A percentile compares a stretch with the other conserved stretches of the same genome.
These are phyloP conservation scores for Solanum habrochaites DNA, from an alignment of 257 asterid genomes.

Conservation along the genomic window DNA sequence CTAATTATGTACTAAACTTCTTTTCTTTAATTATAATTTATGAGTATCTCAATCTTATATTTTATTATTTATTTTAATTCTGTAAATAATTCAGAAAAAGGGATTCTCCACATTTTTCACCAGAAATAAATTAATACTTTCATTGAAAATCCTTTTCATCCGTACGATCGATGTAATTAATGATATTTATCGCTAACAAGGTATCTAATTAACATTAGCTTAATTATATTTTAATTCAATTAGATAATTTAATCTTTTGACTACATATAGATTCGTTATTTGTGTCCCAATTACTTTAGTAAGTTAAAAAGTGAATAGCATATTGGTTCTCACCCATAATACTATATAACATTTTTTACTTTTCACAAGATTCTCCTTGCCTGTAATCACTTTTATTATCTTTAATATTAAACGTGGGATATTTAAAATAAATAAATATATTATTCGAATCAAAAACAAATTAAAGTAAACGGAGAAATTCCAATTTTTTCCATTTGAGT, in stretches of 20 bases:
- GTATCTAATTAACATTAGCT: background rate
- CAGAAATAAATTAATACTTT: background rate
- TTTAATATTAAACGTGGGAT: too few species aligned
- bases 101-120: background rate
- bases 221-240: background rate
- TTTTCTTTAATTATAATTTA: background rate
- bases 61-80: background rate
- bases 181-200: background rate
- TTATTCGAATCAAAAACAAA: background rate
- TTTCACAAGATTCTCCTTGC: background rate
- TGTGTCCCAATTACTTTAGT: background rate
- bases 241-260: background rate
- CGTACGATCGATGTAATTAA: background rate
- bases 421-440: too few species aligned
- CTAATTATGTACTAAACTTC: background rate
- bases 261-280: background rate
- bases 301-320: background rate
- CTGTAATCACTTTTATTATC: background rate
- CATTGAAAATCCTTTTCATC: background rate
- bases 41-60: background rate
- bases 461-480: background rate
- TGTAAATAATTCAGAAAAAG: background rate
- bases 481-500: background rate
- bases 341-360: background rate
- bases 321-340: background rate